Conservation (phyloP, 1,284 basidiomycete genomes). For the Thelephora terrestris region DNA sequence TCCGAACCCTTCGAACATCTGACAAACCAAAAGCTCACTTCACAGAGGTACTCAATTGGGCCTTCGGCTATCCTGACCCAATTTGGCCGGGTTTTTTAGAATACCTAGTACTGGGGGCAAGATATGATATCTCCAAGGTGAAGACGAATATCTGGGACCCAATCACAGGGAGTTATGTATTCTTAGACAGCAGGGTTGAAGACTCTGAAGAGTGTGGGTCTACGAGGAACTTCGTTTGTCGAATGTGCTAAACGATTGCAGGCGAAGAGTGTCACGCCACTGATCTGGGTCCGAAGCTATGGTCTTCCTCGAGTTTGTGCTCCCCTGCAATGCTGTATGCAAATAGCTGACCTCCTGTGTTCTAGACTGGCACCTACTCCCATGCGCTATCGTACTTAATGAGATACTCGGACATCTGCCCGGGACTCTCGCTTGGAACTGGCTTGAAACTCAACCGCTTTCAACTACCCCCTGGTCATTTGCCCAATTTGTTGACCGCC, state of each 20-base stretch:
- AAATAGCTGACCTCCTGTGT: too few species aligned
- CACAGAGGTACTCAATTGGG: not conserved
- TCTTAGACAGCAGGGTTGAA: not conserved
- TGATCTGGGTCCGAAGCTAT: not conserved
- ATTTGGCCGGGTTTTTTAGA: not conserved
- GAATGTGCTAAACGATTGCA: not conserved
- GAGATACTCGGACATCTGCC: too few species aligned
- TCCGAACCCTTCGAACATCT: not conserved
- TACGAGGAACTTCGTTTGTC: not conserved
- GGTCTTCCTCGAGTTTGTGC: not conserved
- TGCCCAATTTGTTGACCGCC: too few species aligned
- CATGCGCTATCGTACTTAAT: too few species aligned
- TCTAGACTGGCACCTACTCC: too few species aligned
- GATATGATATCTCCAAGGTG: not conserved
- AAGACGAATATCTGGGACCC: not conserved
- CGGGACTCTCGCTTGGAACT: too few species aligned
- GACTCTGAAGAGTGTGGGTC: not conserved
- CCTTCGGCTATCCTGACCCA: not conserved
- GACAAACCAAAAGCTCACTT: not conserved
- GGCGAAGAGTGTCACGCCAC: not conserved
- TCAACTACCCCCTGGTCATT: too few species aligned
- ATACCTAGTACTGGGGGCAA: not conserved
- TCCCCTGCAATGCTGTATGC: too few species aligned
- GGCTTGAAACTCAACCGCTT: too few species aligned
- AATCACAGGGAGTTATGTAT: not conserved